Base-by-base conservation (phyloP, 768 basidiomycete species). In the Tricholoma flavovirens region DNA sequence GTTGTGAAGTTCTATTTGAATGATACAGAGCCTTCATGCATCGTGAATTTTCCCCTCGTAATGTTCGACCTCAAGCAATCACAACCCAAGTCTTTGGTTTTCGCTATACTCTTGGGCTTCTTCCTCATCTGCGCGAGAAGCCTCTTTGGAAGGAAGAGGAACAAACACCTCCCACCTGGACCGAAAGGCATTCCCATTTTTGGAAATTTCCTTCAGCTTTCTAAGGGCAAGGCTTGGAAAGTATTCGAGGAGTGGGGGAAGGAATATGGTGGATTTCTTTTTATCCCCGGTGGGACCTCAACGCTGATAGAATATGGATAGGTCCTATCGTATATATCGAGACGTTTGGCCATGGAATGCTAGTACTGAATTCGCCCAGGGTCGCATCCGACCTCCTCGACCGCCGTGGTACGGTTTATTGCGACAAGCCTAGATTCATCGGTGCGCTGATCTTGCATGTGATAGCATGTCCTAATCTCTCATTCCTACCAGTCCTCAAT, bases 281-380 rank as follows among this genome's bases (percentile, higher is more conserved):
- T n/a, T 15, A 21, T 46, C 45, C 15, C 38, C 38, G 7, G 38
- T 29, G 11, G 11, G 14, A 14, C 4, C 29, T 22, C 26, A 10
- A 49, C 5, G 48, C 48, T 49, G 48, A 49, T 29, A 29, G 21
- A n/a, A 29, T 17, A 15, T 29, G 24, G 14, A 49, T 49, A 59
- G 62, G 63, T 7, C 65, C 70, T 6, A 70, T 75, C 17, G 55
- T 67, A 1, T 72, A 70, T 46, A 56, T 60, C 0, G 65, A 72
- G 49, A 53, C 74, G 14, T 60, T 73, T 7, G 74, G 74, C 15
- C 72, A 75, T 40, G 68, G 70, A 46, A 68, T 75, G n/a, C 17
- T 76, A 11, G n/a, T 75, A 19, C 46, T 75, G 11, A 75, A 74
- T 62, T 67, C 62, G 19, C 57, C 59, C 33, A 66, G 64, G 53